Percentiles rank a stretch among this genome's conserved stretches.
phyloP scores from a whole-genome alignment of 176 grass and related monocot genomes.

The Zoysia japonica region DNA sequence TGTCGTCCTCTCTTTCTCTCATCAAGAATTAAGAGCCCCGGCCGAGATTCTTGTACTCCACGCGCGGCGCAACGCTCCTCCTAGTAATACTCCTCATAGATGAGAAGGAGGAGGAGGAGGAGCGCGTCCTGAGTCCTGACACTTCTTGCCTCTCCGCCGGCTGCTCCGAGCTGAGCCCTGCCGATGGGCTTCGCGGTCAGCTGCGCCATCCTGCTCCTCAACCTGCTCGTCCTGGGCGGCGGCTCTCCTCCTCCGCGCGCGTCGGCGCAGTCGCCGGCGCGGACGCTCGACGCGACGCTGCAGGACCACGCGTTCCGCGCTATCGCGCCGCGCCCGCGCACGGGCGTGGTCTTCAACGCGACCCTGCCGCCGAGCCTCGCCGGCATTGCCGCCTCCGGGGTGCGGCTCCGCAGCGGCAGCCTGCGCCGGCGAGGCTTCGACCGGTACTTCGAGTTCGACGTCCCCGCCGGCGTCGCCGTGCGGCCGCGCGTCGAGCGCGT shows the following conservation, averaged over 20 bases:
- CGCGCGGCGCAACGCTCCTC: not conserved
- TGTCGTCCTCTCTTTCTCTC: conserved; percentile 15
- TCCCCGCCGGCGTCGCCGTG: conserved; percentile 65
- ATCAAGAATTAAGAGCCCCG: conserved; percentile 11
- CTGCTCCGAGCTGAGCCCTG: not conserved
- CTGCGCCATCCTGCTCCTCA: conserved; percentile 30
- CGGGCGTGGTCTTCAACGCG: conserved; percentile 68
- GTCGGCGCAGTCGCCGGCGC: conserved; percentile 39
- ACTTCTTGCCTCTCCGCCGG: not conserved
- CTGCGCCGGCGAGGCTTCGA: conserved; percentile 52
- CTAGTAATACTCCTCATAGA: not conserved
- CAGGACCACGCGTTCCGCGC: conserved; percentile 73
- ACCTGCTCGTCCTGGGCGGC: not conserved
- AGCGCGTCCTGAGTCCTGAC: conserved; percentile 16
- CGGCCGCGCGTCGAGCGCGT: conserved; percentile 72
- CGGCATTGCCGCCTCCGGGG: conserved; percentile 59
- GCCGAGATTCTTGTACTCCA: not conserved
- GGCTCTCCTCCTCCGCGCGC: not conserved
- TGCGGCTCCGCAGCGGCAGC: conserved; percentile 83
- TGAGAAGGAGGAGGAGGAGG: conserved; percentile 5
- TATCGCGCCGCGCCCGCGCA: conserved; percentile 51
- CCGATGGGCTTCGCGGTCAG: conserved; percentile 38
- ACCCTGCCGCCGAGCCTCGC: conserved; percentile 53
- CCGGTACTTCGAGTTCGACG: conserved; percentile 56
- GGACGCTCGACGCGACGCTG: conserved; percentile 61